These are phyloP conservation scores for Alternaria alternata DNA, from an alignment of 2,329 filamentous ascomycete genomes.

Conservation along the genomic window DNA sequence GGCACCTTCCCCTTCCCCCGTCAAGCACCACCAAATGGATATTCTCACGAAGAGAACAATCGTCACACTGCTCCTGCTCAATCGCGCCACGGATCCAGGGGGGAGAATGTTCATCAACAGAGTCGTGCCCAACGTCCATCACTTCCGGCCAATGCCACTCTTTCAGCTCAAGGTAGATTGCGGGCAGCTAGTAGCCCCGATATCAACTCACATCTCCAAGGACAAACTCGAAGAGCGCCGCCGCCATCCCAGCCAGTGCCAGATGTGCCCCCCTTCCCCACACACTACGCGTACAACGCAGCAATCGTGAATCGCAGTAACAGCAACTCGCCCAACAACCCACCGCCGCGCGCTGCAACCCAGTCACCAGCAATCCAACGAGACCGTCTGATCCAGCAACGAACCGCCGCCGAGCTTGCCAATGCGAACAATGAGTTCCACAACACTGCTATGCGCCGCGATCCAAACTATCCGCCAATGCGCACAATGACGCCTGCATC, in stretches of 20 bases:
- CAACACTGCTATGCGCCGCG: constrained; percentile 40
- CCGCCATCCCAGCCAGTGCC: constrained; percentile 48
- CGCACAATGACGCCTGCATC: constrained; percentile 51
- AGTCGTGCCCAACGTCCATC: constrained; percentile 79
- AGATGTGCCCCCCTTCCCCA: constrained; percentile 63
- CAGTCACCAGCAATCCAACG: constrained; percentile 75
- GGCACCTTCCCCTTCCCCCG: constrained; percentile 84
- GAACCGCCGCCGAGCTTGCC: constrained; percentile 44
- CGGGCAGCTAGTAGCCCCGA: constrained; percentile 95
- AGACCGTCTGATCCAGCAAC: constrained; percentile 60
- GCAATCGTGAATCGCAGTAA: constrained; percentile 77
- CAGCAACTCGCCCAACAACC: constrained; percentile 78
- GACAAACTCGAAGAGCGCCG: constrained; percentile 62
- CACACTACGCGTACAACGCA: constrained; percentile 64
- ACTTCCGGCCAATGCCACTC: constrained; percentile 71
- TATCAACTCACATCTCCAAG: constrained; percentile 71
- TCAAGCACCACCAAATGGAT: constrained; percentile 71
- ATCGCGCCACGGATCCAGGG: constrained; percentile 77
- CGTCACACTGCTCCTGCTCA: constrained; percentile 90
- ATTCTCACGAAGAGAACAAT: constrained; percentile 77
- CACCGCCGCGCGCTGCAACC: constrained; percentile 73
- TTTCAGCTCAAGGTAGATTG: constrained; percentile 65
- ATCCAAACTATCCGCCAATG: constrained; percentile 38
- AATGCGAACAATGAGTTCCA: constrained; percentile 53
- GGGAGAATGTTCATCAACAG: constrained; percentile 72